These are phyloP conservation scores for Cladosporium cucumerinum DNA, from an alignment of 2,329 filamentous ascomycete species.

Conservation along the genomic window DNA sequence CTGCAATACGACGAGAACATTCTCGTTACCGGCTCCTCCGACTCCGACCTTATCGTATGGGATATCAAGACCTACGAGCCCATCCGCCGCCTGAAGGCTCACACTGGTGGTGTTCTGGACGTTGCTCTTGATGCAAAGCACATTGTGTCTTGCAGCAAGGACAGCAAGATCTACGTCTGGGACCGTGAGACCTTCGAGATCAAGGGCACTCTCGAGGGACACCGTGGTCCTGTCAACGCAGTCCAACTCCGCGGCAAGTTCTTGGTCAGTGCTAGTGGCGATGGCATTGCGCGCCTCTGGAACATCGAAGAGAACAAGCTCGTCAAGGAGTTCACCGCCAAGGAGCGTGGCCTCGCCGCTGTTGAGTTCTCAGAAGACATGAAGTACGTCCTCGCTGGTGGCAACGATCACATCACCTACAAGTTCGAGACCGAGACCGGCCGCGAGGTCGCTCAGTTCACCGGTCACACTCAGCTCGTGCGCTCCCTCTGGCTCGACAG, in stretches of 20 bases:
- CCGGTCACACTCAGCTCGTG: slow-evolving; percentile 80
- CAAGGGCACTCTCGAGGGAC: slow-evolving; percentile 76
- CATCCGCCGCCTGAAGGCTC: slow-evolving; percentile 71
- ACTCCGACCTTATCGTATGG: slow-evolving; percentile 88
- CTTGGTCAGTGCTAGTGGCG: slow-evolving; percentile 88
- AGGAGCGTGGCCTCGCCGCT: slow-evolving; percentile 90
- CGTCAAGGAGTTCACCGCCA: slow-evolving; percentile 84
- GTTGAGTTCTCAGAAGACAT: slow-evolving; percentile 95
- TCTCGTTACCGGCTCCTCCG: slow-evolving; percentile 91
- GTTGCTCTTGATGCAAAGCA: slow-evolving; percentile 88
- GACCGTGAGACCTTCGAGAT: slow-evolving; percentile 74
- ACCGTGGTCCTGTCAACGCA: slow-evolving; percentile 90
- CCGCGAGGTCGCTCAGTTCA: slow-evolving; percentile 74
- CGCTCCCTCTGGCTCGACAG: slow-evolving; percentile 88
- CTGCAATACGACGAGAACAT: slow-evolving; percentile 91
- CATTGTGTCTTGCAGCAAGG: slow-evolving; percentile 97
- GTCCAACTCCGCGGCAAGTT: slow-evolving; percentile 92
- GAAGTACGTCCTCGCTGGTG: slow-evolving; percentile 87
- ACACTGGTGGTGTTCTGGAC: slow-evolving; percentile 86
- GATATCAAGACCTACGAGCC: slow-evolving; percentile 78
- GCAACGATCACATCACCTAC: slow-evolving; percentile 92
- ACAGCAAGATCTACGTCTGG: slow-evolving; percentile 91
- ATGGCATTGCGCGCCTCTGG: slow-evolving; percentile 92
- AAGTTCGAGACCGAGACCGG: slow-evolving; percentile 94
- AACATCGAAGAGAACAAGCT: slow-evolving; percentile 84